Evolutionary conservation across 305 asterid genomes (phyloP), one percentile per base, ranked within the genome.

Genomic region (Coffea humblotiana): DNA sequence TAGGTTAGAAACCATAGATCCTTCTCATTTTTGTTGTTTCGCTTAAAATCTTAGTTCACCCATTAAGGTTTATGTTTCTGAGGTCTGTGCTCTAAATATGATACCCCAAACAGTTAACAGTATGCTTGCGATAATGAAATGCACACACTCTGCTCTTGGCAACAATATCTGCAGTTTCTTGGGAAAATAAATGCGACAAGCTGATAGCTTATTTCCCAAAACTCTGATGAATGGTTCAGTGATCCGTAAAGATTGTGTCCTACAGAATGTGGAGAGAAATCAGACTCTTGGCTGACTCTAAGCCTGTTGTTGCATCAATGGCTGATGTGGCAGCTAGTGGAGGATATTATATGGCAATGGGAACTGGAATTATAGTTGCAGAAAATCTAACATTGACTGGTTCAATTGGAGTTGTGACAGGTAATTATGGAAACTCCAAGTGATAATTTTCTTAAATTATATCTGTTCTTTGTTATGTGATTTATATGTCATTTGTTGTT

Each of bases 251-350:
- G 74, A 45, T 86, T 76, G 74, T 79, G 71, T 51, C 82, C 82
- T 74, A 72, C 89, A 94, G 98, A 87, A 92, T 94, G 97, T 94
- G 98, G 98, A 92, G 98, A 85, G 98, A 94, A 89, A 92, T 94
- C 84, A 91, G 89, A 88, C 93, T 94, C 60, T 89, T 94, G 87
- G 96, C 97, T 76, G 91, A 89, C 79, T 83, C 93, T 61, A 91
- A 90, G 84, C 98, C 98, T 78, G 98, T 94, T 75, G 78, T 94
- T 80, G 96, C 96, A 83, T 94, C 97, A 79, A 94, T 94, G 98
- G 93, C 89, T 86, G 98, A 94, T 88, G 98, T 94, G 86, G 98
- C 98, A 82, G 98, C 98, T 72, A 94, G 98, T 88, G 98, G 98
- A 85, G 98, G 98, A 83, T 94, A 91, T 80, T 94, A 94, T 84